Base-by-base conservation (phyloP, 345 rosid genomes). In the Trapa bicornis region DNA sequence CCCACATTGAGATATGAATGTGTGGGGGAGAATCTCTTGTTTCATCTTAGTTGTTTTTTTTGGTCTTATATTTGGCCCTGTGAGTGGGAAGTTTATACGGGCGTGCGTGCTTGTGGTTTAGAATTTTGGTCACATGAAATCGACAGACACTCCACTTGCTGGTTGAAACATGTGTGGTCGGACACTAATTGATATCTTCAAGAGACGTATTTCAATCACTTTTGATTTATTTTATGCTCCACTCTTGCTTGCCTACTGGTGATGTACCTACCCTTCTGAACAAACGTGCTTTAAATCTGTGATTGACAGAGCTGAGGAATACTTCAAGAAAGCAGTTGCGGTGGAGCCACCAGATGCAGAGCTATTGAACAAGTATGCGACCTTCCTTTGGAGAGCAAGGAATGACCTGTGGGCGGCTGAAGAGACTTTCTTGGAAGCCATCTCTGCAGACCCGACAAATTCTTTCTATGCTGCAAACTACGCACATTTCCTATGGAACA, bases 401-500 rank as follows among this genome's bases (percentile, higher is more conserved):
- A 82, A 84, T 32, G 96, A 94, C 65, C 79, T 88, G 37, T 91
- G 95, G 95, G 95, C 92, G 14, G 99, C 99, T 0, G 97, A 91
- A 73, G 99, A 94, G 75, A 86, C 85, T 6, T 94, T 81, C 80
- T 70, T 89, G 76, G 96, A 87, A 77, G 97, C 99, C 65, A 94
- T 89, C 29, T 74, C 87, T 61, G 89, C 83, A 0, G 97, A 91
- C 58, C 97, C 99, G 0, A 70, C 76, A 47, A 91, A 89, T 81
- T 75, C 97, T 16, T 73, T 67, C 63, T 72, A 91, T 50, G 88
- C 97, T 0, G 92, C 91, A 33, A 81, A 80, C 72, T 94, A 94
- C 70, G 99, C 99, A 6, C 77, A 89, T 80, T 94, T 94, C 75
- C 84, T 94, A 41, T 94, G 97, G 97, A 94, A 84, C 56, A 94